Percentiles rank a stretch among this genome's conserved stretches.
These are phyloP conservation scores for Tilletia indica DNA, from an alignment of 1,284 basidiomycete genomes.

Conservation along the genomic window DNA sequence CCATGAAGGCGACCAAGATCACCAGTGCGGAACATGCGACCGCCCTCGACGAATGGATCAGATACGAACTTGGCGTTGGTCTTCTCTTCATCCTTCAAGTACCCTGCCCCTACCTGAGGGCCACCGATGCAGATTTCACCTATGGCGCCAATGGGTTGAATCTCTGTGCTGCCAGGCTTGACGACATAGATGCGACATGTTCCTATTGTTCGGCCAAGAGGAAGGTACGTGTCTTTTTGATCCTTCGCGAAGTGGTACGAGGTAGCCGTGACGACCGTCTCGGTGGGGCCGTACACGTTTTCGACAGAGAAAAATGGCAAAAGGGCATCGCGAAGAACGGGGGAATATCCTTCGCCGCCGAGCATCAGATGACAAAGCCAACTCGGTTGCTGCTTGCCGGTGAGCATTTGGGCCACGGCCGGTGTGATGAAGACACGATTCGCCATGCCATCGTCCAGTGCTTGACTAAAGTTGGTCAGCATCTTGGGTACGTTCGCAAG, in stretches of 20 bases:
- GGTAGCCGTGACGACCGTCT: conserved; percentile 13
- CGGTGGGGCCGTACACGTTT: conserved; percentile 16
- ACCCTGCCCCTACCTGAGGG: conserved; percentile 18
- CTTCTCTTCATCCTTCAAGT: neutral
- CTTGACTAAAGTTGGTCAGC: neutral
- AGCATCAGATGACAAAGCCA: neutral
- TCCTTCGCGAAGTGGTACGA: neutral
- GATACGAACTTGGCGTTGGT: neutral
- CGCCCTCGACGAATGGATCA: neutral
- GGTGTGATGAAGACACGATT: neutral
- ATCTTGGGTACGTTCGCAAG: neutral
- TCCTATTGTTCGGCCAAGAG: neutral
- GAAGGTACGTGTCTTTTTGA: neutral
- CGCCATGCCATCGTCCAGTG: neutral
- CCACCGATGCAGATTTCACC: conserved; percentile 19
- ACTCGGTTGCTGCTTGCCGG: neutral
- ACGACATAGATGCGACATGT: neutral
- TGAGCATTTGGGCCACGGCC: neutral
- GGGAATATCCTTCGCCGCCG: neutral
- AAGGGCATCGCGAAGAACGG: neutral
- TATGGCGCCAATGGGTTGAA: neutral
- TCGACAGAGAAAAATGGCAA: neutral
- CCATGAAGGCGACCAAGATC: neutral
- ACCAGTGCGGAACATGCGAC: neutral
- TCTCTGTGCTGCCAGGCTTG: neutral